Evolutionary conservation across 495 filamentous ascomycete species (phyloP), one percentile per base, ranked within the genome.

Genomic region (Penicillium lagena): DNA sequence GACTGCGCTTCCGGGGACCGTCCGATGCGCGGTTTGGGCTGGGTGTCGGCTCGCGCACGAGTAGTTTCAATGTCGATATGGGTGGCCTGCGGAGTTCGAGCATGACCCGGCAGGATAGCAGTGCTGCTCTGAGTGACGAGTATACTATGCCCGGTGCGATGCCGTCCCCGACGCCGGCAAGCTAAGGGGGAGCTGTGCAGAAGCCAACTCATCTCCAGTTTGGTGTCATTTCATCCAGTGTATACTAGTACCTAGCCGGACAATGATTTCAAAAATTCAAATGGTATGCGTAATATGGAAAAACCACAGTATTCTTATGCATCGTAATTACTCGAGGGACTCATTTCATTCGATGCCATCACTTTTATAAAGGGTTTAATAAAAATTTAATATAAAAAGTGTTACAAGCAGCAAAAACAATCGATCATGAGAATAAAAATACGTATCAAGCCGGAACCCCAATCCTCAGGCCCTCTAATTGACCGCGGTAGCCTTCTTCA

Each of bases 31-130:
- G 63, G 22, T 54, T 60, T 37, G 61, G 59, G 11, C 63, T 67
- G 38, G 63, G 68, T 15, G 51, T 49, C 36, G 60, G 54, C 10
- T 71, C 68, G 40, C 60, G 62, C 14, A 61, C 59, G 9, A 67
- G 55, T 50, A 68, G 64, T 48, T 68, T 64, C 43, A 67, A 69
- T 43, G 56, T 64, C 28, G 64, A 69, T 40, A 58, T 62, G 34
- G 56, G 62, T 11, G 62, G 59, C 28, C 46, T 68, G 37, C 64
- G 65, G 5, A 60, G 63, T 40, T 58, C 62, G 9, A 65, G 59
- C 49, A 57, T 70, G 57, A 51, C 56, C 11, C 53, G 64, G 11
- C 60, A 70, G 40, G 51, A 63, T 28, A 68, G 66, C 39, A 32
- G 39, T 17, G 58, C 53, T 9, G 60, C 46, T 42, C 43, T 56